Conservation (phyloP, 2,329 filamentous ascomycete species). For the Fusarium tuaranense region DNA sequence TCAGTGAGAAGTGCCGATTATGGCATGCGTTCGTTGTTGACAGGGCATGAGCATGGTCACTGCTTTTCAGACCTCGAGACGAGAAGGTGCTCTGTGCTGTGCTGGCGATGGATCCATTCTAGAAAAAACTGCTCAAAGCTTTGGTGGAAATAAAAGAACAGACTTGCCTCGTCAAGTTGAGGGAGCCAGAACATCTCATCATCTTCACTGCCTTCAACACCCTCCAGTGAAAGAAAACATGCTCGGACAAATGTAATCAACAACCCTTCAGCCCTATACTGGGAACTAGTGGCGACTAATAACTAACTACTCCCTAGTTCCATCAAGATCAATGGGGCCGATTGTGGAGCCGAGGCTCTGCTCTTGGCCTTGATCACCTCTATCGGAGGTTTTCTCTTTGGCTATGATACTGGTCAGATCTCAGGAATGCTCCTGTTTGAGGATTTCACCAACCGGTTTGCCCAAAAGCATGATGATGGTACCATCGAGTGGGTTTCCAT, state of each 20-base stretch:
- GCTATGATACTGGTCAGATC: constrained; percentile 71
- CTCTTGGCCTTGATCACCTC: constrained; percentile 63
- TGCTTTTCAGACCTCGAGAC: not conserved
- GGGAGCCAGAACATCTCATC: not conserved
- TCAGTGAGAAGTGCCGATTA: not conserved
- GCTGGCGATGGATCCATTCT: constrained; percentile 5
- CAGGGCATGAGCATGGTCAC: not conserved
- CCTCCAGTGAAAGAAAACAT: constrained; percentile 9
- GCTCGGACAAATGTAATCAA: constrained; percentile 21
- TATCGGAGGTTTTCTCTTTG: constrained; percentile 70
- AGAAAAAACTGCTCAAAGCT: not conserved
- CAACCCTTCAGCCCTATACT: not conserved
- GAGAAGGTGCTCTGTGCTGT: constrained; percentile 4
- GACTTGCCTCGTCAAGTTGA: not conserved
- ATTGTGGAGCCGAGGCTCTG: constrained; percentile 54
- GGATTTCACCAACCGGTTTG: constrained; percentile 66
- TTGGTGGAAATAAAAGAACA: constrained; percentile 7
- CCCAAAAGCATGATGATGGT: constrained; percentile 54
- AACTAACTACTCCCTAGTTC: constrained; percentile 40
- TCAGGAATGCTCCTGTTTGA: constrained; percentile 60
- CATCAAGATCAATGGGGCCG: constrained; percentile 54
- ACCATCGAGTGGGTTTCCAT: constrained; percentile 54
- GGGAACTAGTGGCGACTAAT: not conserved
- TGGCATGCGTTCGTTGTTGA: not conserved
- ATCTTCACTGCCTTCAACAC: not conserved